Evolutionary conservation across 495 filamentous ascomycete genomes (phyloP).

Genomic region (Monascus purpureus): DNA sequence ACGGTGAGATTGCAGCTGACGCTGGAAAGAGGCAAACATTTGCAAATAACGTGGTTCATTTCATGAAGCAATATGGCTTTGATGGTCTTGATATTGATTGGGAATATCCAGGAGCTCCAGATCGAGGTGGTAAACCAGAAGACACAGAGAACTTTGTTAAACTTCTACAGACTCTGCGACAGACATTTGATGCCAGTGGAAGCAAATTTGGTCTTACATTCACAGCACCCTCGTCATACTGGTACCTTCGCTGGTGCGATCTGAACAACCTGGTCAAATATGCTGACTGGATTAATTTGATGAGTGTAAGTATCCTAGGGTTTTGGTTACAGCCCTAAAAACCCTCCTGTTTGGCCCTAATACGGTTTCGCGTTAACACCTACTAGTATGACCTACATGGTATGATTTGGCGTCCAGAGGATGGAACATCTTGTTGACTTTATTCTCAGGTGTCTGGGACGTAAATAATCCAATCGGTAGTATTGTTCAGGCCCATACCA

Average conservation of each 20-base stretch:
- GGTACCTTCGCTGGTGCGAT: conserved; percentile 41
- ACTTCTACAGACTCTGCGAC: conserved; percentile 19
- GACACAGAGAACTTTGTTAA: conserved; percentile 30
- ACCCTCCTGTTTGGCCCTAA: too few species aligned
- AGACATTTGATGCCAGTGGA: conserved; percentile 7
- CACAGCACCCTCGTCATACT: conserved; percentile 32
- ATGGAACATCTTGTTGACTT: neutral
- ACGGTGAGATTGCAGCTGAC: conserved; percentile 8
- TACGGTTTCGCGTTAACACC: too few species aligned
- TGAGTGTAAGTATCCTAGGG: too few species aligned
- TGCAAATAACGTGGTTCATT: conserved; percentile 5
- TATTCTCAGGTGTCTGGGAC: neutral
- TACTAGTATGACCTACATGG: conserved; percentile 38
- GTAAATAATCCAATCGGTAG: conserved; percentile 5
- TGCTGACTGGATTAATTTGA: conserved; percentile 42
- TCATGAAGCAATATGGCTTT: conserved; percentile 17
- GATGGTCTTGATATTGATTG: conserved; percentile 21
- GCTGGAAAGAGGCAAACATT: conserved; percentile 4
- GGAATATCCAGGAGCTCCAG: conserved; percentile 34
- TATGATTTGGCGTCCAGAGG: too few species aligned
- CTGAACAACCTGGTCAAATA: conserved; percentile 15
- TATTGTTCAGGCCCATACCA: conserved; percentile 14
- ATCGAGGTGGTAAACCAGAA: conserved; percentile 24
- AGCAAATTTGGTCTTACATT: conserved; percentile 25
- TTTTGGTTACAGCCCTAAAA: too few species aligned